Conservation (phyloP, 2,329 filamentous ascomycete genomes). For the Nannizzia gypsea region DNA sequence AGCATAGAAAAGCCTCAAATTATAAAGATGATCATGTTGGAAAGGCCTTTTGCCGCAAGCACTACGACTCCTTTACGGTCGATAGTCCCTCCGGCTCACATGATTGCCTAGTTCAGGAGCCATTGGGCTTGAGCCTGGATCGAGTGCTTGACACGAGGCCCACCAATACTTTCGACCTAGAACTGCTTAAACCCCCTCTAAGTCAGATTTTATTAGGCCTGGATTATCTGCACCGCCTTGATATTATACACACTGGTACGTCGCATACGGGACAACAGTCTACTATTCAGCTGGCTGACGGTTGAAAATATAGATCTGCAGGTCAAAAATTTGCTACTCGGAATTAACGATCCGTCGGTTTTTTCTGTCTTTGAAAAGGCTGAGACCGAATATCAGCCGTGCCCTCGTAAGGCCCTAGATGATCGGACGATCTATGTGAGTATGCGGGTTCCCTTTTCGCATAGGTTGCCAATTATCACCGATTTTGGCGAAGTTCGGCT, state of each 20-base stretch:
- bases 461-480: constrained; percentile 6
- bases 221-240: constrained; percentile 6
- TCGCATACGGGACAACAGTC: background rate
- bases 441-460: constrained; percentile 6
- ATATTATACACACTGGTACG: constrained; percentile 8
- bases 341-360: constrained; percentile 4
- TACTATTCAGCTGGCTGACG: background rate
- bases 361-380: constrained; percentile 11
- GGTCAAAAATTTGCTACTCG: constrained; percentile 8
- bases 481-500: constrained; percentile 10
- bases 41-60: constrained; percentile 7
- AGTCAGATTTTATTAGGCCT: constrained; percentile 6
- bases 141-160: constrained; percentile 11
- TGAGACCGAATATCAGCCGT: constrained; percentile 8
- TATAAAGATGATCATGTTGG: constrained; percentile 7
- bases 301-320: constrained; percentile 4
- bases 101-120: constrained; percentile 11
- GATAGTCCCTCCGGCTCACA: constrained; percentile 6
- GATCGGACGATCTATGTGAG: constrained; percentile 12
- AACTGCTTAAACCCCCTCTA: constrained; percentile 10
- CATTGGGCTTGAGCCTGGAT: constrained; percentile 9
- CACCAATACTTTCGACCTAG: constrained; percentile 5
- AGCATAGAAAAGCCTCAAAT: background rate
- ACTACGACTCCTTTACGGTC: constrained; percentile 12
- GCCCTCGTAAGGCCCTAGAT: constrained; percentile 9